phyloP scores from a whole-genome alignment of 805 yeast species.

The Komagataella pastoris region DNA sequence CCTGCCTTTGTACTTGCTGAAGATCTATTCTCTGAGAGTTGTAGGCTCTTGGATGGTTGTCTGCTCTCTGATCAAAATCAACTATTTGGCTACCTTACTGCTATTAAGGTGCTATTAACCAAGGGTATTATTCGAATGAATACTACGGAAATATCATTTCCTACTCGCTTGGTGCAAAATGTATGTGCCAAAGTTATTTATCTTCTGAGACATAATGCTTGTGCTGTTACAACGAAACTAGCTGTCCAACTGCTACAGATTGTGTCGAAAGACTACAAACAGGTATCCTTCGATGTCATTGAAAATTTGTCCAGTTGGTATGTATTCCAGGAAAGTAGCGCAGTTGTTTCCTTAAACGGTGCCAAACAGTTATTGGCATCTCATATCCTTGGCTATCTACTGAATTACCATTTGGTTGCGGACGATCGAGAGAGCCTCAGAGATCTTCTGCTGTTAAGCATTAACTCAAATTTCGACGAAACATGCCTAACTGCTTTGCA shows the following conservation, averaged over 20 bases:
- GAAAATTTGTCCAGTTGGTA: constrained; percentile 2
- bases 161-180: neutral
- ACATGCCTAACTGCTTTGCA: constrained; percentile 29
- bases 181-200: neutral
- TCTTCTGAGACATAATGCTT: too few species aligned
- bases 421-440: constrained; percentile 9
- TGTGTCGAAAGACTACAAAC: constrained; percentile 3
- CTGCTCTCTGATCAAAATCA: neutral
- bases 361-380: constrained; percentile 33
- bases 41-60: neutral
- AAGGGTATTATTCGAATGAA: neutral
- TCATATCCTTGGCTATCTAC: constrained; percentile 16
- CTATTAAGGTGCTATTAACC: neutral
- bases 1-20: constrained; percentile 30
- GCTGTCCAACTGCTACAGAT: neutral
- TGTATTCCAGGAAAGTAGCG: neutral
- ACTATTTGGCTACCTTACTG: neutral
- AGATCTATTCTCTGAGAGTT: constrained; percentile 16
- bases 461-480: constrained; percentile 27
- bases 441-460: constrained; percentile 18
- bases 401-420: constrained; percentile 8
- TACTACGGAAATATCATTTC: neutral
- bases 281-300: constrained; percentile 3
- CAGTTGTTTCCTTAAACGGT: constrained; percentile 24
- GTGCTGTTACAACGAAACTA: neutral